A percentile compares a stretch with the other conserved stretches of the same genome.
Evolutionary conservation across 2,329 filamentous ascomycete genomes (phyloP).

Genomic region (Pochonia chlamydosporia): DNA sequence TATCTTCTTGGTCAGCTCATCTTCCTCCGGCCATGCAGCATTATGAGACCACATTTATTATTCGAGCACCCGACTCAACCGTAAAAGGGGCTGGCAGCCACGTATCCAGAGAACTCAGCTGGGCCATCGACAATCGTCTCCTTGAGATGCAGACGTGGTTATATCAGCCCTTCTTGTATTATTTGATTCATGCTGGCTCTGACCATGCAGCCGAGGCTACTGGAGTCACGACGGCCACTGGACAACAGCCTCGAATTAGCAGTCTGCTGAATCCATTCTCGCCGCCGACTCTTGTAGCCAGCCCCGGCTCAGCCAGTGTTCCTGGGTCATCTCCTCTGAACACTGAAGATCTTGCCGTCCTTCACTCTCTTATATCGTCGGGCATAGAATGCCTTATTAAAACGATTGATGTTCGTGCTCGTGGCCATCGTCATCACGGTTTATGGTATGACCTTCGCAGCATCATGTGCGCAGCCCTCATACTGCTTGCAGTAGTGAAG

Average conservation of each 20-base stretch:
- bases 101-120: slow-evolving; percentile 16
- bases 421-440: slow-evolving; percentile 18
- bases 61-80: not conserved
- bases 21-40: slow-evolving; percentile 13
- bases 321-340: slow-evolving; percentile 3
- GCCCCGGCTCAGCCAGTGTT: not conserved
- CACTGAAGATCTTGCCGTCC: slow-evolving; percentile 10
- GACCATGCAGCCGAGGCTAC: not conserved
- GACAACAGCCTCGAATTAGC: slow-evolving; percentile 7
- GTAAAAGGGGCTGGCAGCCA: slow-evolving; percentile 9
- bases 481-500: slow-evolving; percentile 14
- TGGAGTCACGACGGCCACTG: not conserved
- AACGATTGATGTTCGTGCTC: slow-evolving; percentile 15
- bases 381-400: slow-evolving; percentile 17
- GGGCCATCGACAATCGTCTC: slow-evolving; percentile 16
- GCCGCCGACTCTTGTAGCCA: not conserved
- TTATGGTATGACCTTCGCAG: slow-evolving; percentile 19
- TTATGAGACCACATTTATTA: slow-evolving; percentile 7
- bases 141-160: slow-evolving; percentile 19
- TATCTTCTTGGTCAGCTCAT: slow-evolving; percentile 17
- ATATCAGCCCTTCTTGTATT: slow-evolving; percentile 8
- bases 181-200: slow-evolving; percentile 10
- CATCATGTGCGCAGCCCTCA: slow-evolving; percentile 13
- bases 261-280: slow-evolving; percentile 13
- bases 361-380: slow-evolving; percentile 12